Evolutionary conservation across 2,329 filamentous ascomycete species (phyloP), one percentile per base, ranked within the genome.

Genomic region (Lachnellula hyalina): DNA sequence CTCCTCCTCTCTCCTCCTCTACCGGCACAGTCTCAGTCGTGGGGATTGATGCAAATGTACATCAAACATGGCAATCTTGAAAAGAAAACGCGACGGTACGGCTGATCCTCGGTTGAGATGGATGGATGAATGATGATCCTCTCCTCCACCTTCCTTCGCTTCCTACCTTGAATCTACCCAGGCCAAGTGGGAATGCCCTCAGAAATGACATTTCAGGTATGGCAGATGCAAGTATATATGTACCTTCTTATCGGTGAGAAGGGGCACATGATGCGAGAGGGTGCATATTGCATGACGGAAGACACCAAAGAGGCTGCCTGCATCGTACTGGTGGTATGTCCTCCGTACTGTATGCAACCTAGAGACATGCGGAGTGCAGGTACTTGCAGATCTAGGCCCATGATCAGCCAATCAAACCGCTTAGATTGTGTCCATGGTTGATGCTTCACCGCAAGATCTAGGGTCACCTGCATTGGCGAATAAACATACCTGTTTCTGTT

Each of bases 141-240:
- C n/a, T 40, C 36, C 14, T 40, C 36, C 36, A n/a, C 36, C 15
- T 15, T 17, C 15, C 36, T 15, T 40, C 15, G 19, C 11, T 44
- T 44, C 41, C 32, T 36, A 42, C 46, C n/a, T 25, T n/a, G 9
- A 15, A 17, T 41, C 36, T 7, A 51, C 44, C 23, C n/a, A 25
- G 21, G 21, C 40, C 17, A 28, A 17, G 15, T 57, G 38, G 47
- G 56, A 59, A 61, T 60, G 53, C n/a, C 60, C 50, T 61, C 60
- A 61, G 23, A 41, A 55, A 51, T 45, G 14, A 4, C 32, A 23
- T 14, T 23, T 32, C 7, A 5, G 9, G 23, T n/a, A 14, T 2
- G 34, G 17, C 4, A 41, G 28, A n/a, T 25, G 14, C 34, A 32
- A 4, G 34, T n/a, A 48, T 28, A 19, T 15, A 42, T 32, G 35